A percentile compares a stretch with the other conserved stretches of the same genome.
Evolutionary conservation across 2,329 filamentous ascomycete genomes (phyloP).

Genomic region (Nigrospora oryzae): DNA sequence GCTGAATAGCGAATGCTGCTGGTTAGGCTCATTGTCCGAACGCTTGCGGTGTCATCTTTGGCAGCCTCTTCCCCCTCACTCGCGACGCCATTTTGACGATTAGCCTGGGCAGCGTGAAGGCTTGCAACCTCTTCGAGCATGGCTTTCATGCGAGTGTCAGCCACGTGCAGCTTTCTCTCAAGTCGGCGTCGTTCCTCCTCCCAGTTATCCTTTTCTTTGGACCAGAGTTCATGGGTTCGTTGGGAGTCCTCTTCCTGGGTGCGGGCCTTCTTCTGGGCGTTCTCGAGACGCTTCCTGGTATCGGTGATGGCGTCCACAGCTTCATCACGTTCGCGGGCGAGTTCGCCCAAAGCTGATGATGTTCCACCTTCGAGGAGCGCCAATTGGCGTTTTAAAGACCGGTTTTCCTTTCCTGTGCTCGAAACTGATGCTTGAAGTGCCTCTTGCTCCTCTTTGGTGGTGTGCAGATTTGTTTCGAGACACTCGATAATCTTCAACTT

Average conservation of each 20-base stretch:
- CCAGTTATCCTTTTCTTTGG: conserved; percentile 77
- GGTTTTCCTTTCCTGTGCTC: conserved; percentile 63
- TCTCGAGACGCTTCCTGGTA: conserved; percentile 67
- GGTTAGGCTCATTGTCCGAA: conserved; percentile 66
- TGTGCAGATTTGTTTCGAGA: conserved; percentile 67
- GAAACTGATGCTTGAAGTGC: conserved; percentile 53
- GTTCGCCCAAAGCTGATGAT: conserved; percentile 73
- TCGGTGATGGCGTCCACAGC: conserved; percentile 67
- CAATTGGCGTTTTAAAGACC: conserved; percentile 76
- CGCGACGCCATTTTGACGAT: conserved; percentile 31
- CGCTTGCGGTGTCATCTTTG: conserved; percentile 64
- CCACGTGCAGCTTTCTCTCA: conserved; percentile 82
- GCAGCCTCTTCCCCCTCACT: conserved; percentile 53
- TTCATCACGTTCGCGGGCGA: conserved; percentile 79
- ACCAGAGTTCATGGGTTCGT: conserved; percentile 72
- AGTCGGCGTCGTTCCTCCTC: conserved; percentile 72
- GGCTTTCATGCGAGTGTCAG: conserved; percentile 75
- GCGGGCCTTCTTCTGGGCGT: conserved; percentile 67
- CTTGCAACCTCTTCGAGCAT: conserved; percentile 81
- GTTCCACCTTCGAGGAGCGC: conserved; percentile 82
- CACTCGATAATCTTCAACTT: conserved; percentile 81
- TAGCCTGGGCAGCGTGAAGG: conserved; percentile 48
- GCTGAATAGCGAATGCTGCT: conserved; percentile 68
- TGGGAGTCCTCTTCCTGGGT: conserved; percentile 77
- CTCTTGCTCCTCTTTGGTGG: conserved; percentile 67